A percentile compares a stretch with the other conserved stretches of the same genome.
These are phyloP conservation scores for Pinus tabuliformis DNA, from an alignment of 75 land plant species.

Conservation along the genomic window DNA sequence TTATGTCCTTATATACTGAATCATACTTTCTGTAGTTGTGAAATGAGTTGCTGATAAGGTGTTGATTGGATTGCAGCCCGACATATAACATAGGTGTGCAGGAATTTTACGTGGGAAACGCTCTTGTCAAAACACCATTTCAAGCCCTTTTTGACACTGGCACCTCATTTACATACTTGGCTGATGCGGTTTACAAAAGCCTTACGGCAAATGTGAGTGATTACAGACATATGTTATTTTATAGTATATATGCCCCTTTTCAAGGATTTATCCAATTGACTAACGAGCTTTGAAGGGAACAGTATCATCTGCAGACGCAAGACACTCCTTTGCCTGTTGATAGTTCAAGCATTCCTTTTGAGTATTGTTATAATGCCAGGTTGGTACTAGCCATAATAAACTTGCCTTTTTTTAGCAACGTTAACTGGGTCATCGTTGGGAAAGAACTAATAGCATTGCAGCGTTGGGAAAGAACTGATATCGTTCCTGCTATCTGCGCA, in stretches of 20 bases:
- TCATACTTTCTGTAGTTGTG: too few species aligned
- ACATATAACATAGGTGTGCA: not conserved
- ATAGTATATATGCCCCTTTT: not conserved
- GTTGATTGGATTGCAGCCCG: conserved; percentile 8
- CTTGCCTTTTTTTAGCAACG: not conserved
- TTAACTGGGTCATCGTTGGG: not conserved
- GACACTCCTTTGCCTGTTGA: conserved; percentile 19
- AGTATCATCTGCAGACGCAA: conserved; percentile 43
- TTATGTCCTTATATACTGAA: not conserved
- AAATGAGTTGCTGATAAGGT: not conserved
- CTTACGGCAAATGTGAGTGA: conserved; percentile 53
- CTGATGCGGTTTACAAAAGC: conserved; percentile 40
- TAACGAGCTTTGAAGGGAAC: not conserved
- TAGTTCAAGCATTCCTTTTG: conserved; percentile 46
- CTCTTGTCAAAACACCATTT: conserved; percentile 4
- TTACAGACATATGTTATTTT: conserved; percentile 3
- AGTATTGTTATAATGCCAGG: conserved; percentile 64
- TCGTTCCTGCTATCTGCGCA: conserved; percentile 14
- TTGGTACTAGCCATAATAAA: conserved; percentile 9
- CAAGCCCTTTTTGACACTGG: conserved; percentile 82
- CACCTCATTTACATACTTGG: conserved; percentile 79
- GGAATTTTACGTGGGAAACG: conserved; percentile 2
- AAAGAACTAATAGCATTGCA: conserved; percentile 6
- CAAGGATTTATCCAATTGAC: not conserved
- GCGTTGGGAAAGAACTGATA: conserved; percentile 9